Evolutionary conservation across 352 stramenopile genomes (phyloP).

Genomic region (Pythium rishiriense): DNA sequence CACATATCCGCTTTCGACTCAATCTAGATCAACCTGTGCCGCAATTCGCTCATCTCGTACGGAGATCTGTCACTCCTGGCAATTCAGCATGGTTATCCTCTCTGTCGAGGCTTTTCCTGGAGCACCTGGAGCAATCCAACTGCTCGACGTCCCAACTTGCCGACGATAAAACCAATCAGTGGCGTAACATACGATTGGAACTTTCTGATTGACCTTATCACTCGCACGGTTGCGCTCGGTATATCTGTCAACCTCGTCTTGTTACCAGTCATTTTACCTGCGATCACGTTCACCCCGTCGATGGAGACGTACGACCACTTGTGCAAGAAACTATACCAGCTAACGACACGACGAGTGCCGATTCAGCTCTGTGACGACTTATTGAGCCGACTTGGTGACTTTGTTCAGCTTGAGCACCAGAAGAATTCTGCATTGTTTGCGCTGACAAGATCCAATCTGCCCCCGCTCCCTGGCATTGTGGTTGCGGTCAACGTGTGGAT

Average conservation of each 20-base stretch:
- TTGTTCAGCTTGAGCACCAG: neutral
- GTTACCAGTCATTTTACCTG: neutral
- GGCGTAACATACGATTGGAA: neutral
- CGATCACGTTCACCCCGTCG: neutral
- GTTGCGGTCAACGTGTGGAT: neutral
- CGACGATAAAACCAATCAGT: neutral
- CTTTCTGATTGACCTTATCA: neutral
- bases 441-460: neutral
- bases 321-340: neutral
- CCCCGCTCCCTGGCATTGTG: neutral
- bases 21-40: slow-evolving; percentile 29
- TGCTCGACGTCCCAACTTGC: neutral
- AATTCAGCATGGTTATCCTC: slow-evolving; percentile 29
- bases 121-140: slow-evolving; percentile 33
- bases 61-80: slow-evolving; percentile 42
- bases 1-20: slow-evolving; percentile 45
- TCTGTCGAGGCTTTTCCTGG: slow-evolving; percentile 49
- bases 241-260: neutral
- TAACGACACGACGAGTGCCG: neutral
- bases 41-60: slow-evolving; percentile 35
- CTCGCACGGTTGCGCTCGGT: neutral
- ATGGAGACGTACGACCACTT: neutral
- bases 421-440: neutral
- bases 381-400: neutral
- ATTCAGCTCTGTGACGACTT: neutral